phyloP scores from a whole-genome alignment of 208 protist genomes.

The Leishmania aethiopica region DNA sequence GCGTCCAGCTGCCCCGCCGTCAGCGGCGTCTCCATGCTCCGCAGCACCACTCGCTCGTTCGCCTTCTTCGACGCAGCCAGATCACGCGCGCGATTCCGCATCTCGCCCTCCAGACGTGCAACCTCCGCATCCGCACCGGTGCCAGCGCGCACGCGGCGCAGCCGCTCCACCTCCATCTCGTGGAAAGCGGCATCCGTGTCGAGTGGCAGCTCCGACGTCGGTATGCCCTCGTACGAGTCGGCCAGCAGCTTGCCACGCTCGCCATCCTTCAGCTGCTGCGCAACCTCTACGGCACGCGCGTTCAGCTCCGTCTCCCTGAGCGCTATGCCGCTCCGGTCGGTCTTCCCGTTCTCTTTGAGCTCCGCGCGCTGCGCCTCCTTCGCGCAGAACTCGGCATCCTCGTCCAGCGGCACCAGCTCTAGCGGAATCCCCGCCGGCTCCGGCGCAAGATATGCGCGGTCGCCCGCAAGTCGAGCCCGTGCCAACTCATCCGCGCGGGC shows the following conservation, averaged over 20 bases:
- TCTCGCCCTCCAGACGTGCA: conserved; percentile 32
- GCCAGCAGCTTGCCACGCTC: conserved; percentile 62
- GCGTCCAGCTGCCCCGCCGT: conserved; percentile 1
- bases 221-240: conserved; percentile 37
- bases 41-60: conserved; percentile 27
- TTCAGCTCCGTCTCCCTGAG: no score
- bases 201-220: background rate
- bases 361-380: no score
- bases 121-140: conserved; percentile 25
- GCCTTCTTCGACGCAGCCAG: conserved; percentile 32
- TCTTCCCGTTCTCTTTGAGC: no score
- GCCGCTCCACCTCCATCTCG: conserved; percentile 40
- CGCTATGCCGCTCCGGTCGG: no score
- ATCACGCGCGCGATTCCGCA: conserved; percentile 41
- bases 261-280: conserved; percentile 31
- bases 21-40: background rate
- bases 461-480: conserved; percentile 18
- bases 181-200: conserved; percentile 23
- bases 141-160: conserved; percentile 29
- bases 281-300: background rate
- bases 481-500: conserved; percentile 50
- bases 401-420: no score
- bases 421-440: no score
- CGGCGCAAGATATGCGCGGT: no score
- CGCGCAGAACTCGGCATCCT: no score